Evolutionary conservation across 169 alveolate species (phyloP).

Genomic region (Eimeria sp.): DNA sequence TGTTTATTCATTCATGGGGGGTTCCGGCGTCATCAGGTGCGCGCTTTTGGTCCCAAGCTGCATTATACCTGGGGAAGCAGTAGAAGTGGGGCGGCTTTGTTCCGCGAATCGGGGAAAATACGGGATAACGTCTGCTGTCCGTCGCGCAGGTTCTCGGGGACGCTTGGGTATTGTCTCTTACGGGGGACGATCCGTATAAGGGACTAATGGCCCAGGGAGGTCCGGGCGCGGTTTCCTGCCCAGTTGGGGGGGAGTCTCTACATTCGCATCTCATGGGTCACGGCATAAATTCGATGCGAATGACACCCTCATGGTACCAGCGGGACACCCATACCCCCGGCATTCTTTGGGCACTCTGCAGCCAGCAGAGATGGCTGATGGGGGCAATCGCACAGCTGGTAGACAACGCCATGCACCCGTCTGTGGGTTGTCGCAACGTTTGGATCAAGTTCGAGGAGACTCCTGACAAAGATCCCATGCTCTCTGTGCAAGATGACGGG

Average conservation of each 20-base stretch:
- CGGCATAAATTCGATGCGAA: constrained; percentile 74
- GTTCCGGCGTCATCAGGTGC: constrained; percentile 77
- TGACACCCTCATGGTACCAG: constrained; percentile 77
- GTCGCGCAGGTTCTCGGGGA: constrained; percentile 70
- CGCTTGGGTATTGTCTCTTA: constrained; percentile 81
- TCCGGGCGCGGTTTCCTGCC: constrained; percentile 43
- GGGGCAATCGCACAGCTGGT: constrained; percentile 81
- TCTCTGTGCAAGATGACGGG: constrained; percentile 79
- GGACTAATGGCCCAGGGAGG: constrained; percentile 73
- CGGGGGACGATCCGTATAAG: constrained; percentile 81
- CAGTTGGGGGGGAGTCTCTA: constrained; percentile 72
- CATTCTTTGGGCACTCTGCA: constrained; percentile 80
- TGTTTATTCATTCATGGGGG: constrained; percentile 81
- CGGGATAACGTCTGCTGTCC: neutral
- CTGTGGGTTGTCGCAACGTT: constrained; percentile 80
- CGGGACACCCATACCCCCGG: constrained; percentile 83
- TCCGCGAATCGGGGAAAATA: neutral
- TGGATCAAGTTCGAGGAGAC: constrained; percentile 74
- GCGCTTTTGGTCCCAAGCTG: neutral
- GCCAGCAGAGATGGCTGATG: constrained; percentile 81
- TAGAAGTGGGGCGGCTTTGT: neutral
- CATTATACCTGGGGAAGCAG: neutral
- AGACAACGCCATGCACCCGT: constrained; percentile 80
- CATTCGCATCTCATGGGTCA: constrained; percentile 70
- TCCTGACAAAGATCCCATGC: constrained; percentile 82